Conservation (phyloP, 768 basidiomycete genomes). For the Hericium erinaceus region DNA sequence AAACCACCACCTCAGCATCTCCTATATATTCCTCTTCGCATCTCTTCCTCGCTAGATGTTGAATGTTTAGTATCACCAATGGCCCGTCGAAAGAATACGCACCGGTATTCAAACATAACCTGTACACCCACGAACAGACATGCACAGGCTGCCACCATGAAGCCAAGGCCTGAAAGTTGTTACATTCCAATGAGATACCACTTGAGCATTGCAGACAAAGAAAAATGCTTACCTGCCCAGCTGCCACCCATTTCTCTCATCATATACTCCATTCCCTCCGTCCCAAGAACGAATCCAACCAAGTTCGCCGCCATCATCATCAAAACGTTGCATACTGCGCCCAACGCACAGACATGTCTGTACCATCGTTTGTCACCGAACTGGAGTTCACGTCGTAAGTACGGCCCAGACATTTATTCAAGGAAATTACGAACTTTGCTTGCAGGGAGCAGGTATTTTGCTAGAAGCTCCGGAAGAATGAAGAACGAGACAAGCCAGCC, state of each 20-base stretch:
- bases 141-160: slow-evolving; percentile 47
- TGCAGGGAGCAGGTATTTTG: slow-evolving; percentile 47
- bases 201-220: too few species aligned
- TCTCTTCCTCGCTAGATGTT: slow-evolving; percentile 23
- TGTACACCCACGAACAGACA: slow-evolving; percentile 79
- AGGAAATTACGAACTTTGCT: slow-evolving; percentile 43
- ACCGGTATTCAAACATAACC: slow-evolving; percentile 96
- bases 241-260: slow-evolving; percentile 51
- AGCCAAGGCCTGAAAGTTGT: slow-evolving; percentile 44
- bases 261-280: slow-evolving; percentile 70
- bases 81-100: slow-evolving; percentile 17
- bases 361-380: slow-evolving; percentile 69
- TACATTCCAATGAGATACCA: not conserved
- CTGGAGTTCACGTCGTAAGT: slow-evolving; percentile 28
- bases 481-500: slow-evolving; percentile 94
- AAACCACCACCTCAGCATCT: not conserved
- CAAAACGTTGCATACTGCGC: slow-evolving; percentile 75
- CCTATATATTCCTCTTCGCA: slow-evolving; percentile 15
- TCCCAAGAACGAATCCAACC: slow-evolving; percentile 88
- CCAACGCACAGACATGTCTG: slow-evolving; percentile 73
- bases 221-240: slow-evolving; percentile 41
- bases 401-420: not conserved
- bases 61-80: not conserved
- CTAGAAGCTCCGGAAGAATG: slow-evolving; percentile 76
- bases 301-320: slow-evolving; percentile 92